These are phyloP conservation scores for Prototheca cutis DNA, from an alignment of 163 green algal species.

Conservation along the genomic window DNA sequence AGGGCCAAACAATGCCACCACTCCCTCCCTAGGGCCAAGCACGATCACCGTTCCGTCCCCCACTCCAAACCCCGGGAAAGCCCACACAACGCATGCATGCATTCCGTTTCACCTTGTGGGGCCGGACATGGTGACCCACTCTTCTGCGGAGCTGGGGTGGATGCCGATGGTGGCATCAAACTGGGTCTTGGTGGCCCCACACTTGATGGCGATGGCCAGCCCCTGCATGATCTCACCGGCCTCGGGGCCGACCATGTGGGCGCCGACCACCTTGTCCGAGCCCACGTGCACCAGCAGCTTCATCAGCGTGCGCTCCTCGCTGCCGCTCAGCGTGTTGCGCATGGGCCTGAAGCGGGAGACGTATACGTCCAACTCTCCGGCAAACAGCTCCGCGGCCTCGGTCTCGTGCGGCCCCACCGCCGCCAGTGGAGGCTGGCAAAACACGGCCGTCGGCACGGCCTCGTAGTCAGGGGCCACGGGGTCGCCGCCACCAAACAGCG, in stretches of 20 bases:
- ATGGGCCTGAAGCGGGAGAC: conserved; percentile 78
- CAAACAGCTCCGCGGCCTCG: conserved; percentile 49
- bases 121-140: conserved; percentile 86
- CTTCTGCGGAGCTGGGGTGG: conserved; percentile 81
- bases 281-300: conserved; percentile 53
- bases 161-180: conserved; percentile 85
- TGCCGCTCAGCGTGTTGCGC: conserved; percentile 75
- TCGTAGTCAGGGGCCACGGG: conserved; percentile 69
- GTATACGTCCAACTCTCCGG: conserved; percentile 74
- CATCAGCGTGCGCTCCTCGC: conserved; percentile 42
- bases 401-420: conserved; percentile 78
- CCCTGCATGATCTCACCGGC: conserved; percentile 89
- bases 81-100: not conserved
- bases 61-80: too few relatives aligned
- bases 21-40: not conserved
- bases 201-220: conserved; percentile 82
- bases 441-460: conserved; percentile 41
- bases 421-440: conserved; percentile 62
- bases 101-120: conserved; percentile 16
- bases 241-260: conserved; percentile 86
- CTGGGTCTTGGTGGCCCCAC: conserved; percentile 73
- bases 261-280: conserved; percentile 61
- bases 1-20: not conserved
- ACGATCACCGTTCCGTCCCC: not conserved
- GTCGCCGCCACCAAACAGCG: conserved; percentile 56